These are phyloP conservation scores for Botryobasidium botryosum DNA, from an alignment of 768 basidiomycete species.

Conservation along the genomic window DNA sequence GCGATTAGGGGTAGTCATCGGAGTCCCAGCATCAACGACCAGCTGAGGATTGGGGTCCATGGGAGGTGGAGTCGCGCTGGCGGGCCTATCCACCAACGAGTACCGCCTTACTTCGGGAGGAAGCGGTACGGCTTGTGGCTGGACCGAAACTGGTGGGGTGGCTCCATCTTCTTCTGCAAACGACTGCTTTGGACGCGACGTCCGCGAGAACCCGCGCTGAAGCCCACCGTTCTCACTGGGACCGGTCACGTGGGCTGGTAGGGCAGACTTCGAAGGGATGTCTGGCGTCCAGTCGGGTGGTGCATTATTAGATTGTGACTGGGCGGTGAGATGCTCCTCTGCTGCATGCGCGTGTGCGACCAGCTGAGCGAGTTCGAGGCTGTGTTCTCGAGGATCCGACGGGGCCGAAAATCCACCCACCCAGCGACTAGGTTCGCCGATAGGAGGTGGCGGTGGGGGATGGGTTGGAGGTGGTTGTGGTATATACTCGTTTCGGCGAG, in stretches of 20 bases:
- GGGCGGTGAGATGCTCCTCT: neutral
- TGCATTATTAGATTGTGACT: too few species aligned
- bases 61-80: slow-evolving; percentile 16
- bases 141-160: slow-evolving; percentile 6
- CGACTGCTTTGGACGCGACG: too few species aligned
- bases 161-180: neutral
- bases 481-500: neutral
- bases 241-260: too few species aligned
- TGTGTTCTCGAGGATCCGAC: too few species aligned
- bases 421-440: too few species aligned
- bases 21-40: slow-evolving; percentile 31
- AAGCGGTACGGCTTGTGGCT: slow-evolving; percentile 19
- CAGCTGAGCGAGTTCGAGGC: slow-evolving; percentile 4
- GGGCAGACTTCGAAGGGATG: too few species aligned
- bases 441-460: neutral
- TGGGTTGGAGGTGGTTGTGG: slow-evolving; percentile 5
- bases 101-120: slow-evolving; percentile 62
- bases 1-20: slow-evolving; percentile 16
- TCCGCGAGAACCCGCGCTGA: too few species aligned
- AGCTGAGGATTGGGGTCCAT: slow-evolving; percentile 23
- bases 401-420: too few species aligned
- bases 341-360: slow-evolving; percentile 1
- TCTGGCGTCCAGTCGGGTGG: too few species aligned
- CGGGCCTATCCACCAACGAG: slow-evolving; percentile 59
- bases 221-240: too few species aligned